Base-by-base conservation (phyloP, 2,329 filamentous ascomycete genomes). In the Orbilia oligospora region DNA sequence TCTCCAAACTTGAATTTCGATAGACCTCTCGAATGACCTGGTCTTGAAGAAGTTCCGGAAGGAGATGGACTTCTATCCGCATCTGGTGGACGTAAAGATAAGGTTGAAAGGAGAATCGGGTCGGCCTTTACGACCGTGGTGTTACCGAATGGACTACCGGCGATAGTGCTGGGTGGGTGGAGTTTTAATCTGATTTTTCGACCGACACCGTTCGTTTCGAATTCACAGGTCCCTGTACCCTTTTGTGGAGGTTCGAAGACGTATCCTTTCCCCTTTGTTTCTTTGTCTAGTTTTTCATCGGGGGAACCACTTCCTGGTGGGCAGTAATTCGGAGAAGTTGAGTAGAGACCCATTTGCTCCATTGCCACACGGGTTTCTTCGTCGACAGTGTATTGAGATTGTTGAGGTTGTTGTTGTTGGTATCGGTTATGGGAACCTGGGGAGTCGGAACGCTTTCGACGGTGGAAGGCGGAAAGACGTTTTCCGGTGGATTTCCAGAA, bases 401-500 rank as follows among this genome's bases (percentile, higher is more conserved):
- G 33, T 3, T 41, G 4, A 51, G 24, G 22, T 36, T 30, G 55
- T 38, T 18, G 38, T 22, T 8, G 44, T 16, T 36, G 69, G 16
- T 8, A 36, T 5, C 5, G 18, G 22, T 24, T 51, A 55, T 24
- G 18, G 1, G 38, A 38, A 3, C 53, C 55, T 1, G 27, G 38
- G 14, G 58, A 56, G 5, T 64, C 41, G 30, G 76, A 79, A 22
- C 65, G 68, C 20, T 69, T 69, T n/a, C 65, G 71, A 27, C 66
- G 69, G 58, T 79, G 76, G 33, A 75, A 63, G 27, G 70, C 71
- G 18, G 70, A 70, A 33, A 79, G n/a, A 5, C 76, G 76, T 20
- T 75, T 79, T 0, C 76, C 76, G 18, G 76, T 79, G 20, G 49
- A 46, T 53, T 79, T 79, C 76, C 76, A 79, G 64, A 79, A 79